These are phyloP conservation scores for Debaryomyces castellii DNA, from an alignment of 805 yeast genomes.

Conservation along the genomic window DNA sequence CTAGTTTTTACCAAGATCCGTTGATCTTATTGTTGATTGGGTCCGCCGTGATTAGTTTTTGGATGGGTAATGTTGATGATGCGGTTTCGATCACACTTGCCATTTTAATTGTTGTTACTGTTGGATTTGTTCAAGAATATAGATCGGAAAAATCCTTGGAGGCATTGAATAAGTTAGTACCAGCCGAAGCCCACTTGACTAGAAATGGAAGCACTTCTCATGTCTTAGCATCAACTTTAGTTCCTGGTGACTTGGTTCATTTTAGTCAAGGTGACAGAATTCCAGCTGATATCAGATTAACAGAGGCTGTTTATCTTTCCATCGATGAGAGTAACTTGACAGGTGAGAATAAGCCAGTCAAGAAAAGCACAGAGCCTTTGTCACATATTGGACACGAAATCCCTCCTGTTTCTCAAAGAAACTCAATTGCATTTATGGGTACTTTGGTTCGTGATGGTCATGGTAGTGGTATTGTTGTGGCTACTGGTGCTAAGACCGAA, in stretches of 20 bases:
- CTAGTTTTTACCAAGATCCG: slow-evolving; percentile 88
- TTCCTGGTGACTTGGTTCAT: slow-evolving; percentile 93
- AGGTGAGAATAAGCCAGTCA: slow-evolving; percentile 90
- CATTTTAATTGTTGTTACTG: slow-evolving; percentile 88
- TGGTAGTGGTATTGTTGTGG: slow-evolving; percentile 90
- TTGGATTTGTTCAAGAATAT: slow-evolving; percentile 96
- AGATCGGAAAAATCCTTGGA: slow-evolving; percentile 92
- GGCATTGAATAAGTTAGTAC: slow-evolving; percentile 89
- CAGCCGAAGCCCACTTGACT: slow-evolving; percentile 92
- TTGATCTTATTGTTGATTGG: slow-evolving; percentile 84
- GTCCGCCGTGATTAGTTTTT: slow-evolving; percentile 80
- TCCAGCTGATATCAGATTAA: slow-evolving; percentile 90
- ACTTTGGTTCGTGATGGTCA: slow-evolving; percentile 95
- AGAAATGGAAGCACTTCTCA: slow-evolving; percentile 76
- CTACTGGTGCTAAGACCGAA: slow-evolving; percentile 86
- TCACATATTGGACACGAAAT: slow-evolving; percentile 21
- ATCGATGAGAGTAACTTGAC: slow-evolving; percentile 94
- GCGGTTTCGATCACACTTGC: slow-evolving; percentile 94
- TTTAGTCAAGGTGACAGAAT: slow-evolving; percentile 92
- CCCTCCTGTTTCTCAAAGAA: slow-evolving; percentile 66
- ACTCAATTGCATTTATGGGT: slow-evolving; percentile 91
- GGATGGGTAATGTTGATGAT: slow-evolving; percentile 96
- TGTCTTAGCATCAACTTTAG: slow-evolving; percentile 83
- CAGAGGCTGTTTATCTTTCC: slow-evolving; percentile 73
- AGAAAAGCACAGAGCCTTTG: slow-evolving; percentile 55